phyloP scores from a whole-genome alignment of 2,329 filamentous ascomycete genomes.

The Colletotrichum tofieldiae region DNA sequence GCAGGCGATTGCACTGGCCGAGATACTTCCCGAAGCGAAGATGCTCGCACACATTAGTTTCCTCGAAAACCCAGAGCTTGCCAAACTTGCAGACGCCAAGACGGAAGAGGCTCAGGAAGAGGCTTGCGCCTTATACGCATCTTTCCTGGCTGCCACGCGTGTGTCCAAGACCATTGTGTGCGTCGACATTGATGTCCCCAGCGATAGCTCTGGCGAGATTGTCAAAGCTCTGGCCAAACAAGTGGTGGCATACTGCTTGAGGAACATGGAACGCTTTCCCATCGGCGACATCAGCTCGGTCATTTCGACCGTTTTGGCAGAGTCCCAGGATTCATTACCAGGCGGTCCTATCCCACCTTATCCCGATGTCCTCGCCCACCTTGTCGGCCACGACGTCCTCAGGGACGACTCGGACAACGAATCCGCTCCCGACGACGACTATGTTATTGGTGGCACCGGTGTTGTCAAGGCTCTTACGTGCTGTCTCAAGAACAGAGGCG shows the following conservation, averaged over 20 bases:
- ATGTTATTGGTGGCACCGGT: constrained; percentile 95
- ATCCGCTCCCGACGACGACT: constrained; percentile 88
- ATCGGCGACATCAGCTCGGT: constrained; percentile 72
- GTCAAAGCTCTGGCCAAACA: constrained; percentile 94
- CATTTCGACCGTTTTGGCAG: constrained; percentile 58
- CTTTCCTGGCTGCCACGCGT: constrained; percentile 88
- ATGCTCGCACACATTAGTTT: constrained; percentile 89
- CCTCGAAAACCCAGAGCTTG: constrained; percentile 83
- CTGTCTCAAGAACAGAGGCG: constrained; percentile 85
- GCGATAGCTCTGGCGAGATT: constrained; percentile 85
- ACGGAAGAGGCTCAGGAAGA: constrained; percentile 90
- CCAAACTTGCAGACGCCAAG: constrained; percentile 79
- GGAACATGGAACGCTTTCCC: constrained; percentile 88
- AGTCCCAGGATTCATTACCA: constrained; percentile 48
- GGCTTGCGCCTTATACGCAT: constrained; percentile 93
- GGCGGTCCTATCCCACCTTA: constrained; percentile 61
- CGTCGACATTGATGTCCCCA: constrained; percentile 92
- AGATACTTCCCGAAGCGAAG: constrained; percentile 88
- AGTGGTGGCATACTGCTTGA: constrained; percentile 93
- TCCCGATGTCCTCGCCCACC: constrained; percentile 87
- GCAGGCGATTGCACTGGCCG: constrained; percentile 91
- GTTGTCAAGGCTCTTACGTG: constrained; percentile 95
- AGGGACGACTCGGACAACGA: constrained; percentile 73
- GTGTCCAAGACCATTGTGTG: constrained; percentile 88
- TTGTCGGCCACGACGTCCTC: constrained; percentile 80